Evolutionary conservation across 129 eudicot genomes (phyloP).

Genomic region (Escallonia herrerae): DNA sequence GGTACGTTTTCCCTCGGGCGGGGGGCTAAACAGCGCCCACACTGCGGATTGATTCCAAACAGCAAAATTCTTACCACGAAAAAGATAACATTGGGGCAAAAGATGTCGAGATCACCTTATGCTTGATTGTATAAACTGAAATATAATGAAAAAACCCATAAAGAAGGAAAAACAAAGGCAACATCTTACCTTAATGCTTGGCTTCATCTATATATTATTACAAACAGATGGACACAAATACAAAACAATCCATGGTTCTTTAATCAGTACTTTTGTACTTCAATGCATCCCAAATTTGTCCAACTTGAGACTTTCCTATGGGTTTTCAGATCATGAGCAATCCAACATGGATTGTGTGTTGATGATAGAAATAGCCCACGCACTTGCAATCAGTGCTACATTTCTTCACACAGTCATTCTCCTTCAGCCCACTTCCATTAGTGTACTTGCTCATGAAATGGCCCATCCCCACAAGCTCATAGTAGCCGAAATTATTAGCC

Average conservation of each 20-base stretch:
- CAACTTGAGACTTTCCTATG: constrained; percentile 30
- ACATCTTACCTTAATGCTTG: neutral
- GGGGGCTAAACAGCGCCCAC: too few species aligned
- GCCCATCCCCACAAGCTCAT: constrained; percentile 44
- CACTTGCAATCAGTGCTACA: constrained; percentile 57
- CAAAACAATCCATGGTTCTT: neutral
- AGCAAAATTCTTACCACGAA: too few species aligned
- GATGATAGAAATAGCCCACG: constrained; percentile 46
- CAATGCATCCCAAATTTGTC: constrained; percentile 40
- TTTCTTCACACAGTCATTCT: constrained; percentile 26
- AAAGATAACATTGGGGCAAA: too few species aligned
- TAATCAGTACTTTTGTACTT: constrained; percentile 11
- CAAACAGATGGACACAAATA: too few species aligned
- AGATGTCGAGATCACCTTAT: too few species aligned
- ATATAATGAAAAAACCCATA: too few species aligned
- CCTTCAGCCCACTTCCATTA: constrained; percentile 19
- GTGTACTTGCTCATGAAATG: constrained; percentile 40
- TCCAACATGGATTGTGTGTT: constrained; percentile 45
- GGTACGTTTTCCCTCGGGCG: too few species aligned
- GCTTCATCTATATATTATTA: neutral
- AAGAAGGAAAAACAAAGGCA: too few species aligned
- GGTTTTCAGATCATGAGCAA: constrained; percentile 39
- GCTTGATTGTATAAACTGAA: too few species aligned
- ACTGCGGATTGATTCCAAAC: too few species aligned
- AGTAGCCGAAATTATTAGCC: constrained; percentile 24